Base-by-base conservation (phyloP, 139 green algal genomes). In the Micromonas pusilla region DNA sequence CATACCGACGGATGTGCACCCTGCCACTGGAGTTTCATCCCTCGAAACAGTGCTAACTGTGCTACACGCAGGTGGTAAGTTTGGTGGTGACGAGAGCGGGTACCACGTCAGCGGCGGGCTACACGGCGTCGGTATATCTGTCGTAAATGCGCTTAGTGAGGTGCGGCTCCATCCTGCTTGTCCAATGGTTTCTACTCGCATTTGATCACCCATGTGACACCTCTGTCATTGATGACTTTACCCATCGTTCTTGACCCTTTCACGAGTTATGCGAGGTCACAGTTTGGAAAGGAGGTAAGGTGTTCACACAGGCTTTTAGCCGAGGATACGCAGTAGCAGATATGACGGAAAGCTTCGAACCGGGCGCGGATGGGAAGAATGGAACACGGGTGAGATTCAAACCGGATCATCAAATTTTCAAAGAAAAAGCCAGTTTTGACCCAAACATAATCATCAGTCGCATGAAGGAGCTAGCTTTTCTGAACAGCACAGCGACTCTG, bases 1-100 rank as follows among this genome's bases (percentile, higher is more conserved):
- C 65, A 88, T 99, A 66, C 94, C 94, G 0, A 94, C 91, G n/a
- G 91, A 93, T 79, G 68, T 89, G 0, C 95, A 98, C 82, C 92
- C 93, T 4, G 37, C 37, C 21, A 98, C 93, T 0, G 91, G 91
- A 62, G 92, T 92, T 84, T 93, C 87, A 0, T 86, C 87, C 1
- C 80, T 95, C 52, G 90, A 95, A 70, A 95, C 90, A 23, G 86
- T 91, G 33, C 73, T 87, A 25, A 89, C 85, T 62, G 72, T 85
- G 72, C 90, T 98, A 76, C 96, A 99, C 83, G 95, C 96, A 5
- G 96, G 96, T 19, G 95, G 95, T 82, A 98, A 99, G 85, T 99
- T 99, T 85, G 95, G 94, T 0, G 89, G 90, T 3, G 86, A 92
- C 54, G 72, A 73, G 45, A 91, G 76, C 72, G 83, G 92, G 2